Conservation (phyloP, 2,329 filamentous ascomycete genomes). For the Ceratocystis harringtonii region DNA sequence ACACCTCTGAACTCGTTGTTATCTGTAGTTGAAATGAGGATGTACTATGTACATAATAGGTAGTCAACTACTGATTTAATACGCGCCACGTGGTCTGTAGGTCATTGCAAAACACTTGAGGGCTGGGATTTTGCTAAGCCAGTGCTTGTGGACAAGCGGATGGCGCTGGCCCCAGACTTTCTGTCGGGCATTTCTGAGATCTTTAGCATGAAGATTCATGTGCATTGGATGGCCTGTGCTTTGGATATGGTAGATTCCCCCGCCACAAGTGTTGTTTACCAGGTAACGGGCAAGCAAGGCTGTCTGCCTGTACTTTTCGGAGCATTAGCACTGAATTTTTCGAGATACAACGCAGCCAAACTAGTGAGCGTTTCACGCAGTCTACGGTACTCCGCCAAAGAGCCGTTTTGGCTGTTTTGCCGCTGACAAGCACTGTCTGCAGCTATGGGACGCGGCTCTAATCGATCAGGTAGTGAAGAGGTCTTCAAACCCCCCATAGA, state of each 20-base stretch:
- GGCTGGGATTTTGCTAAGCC: conserved; percentile 48
- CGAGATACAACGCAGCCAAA: conserved; percentile 33
- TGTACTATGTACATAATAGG: background rate
- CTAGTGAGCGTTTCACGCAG: conserved; percentile 39
- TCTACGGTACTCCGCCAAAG: conserved; percentile 36
- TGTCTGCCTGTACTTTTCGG: conserved; percentile 62
- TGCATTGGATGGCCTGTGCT: conserved; percentile 63
- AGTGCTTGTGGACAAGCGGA: conserved; percentile 50
- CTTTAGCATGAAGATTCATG: conserved; percentile 63
- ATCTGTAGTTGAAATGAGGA: conserved; percentile 25
- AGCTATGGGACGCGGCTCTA: conserved; percentile 49
- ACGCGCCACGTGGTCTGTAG: conserved; percentile 51
- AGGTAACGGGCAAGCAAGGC: conserved; percentile 56
- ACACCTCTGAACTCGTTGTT: conserved; percentile 53
- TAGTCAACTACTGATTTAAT: conserved; percentile 22
- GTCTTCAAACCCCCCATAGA: conserved; percentile 30
- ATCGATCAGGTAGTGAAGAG: conserved; percentile 43
- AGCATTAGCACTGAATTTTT: conserved; percentile 50
- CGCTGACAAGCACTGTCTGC: conserved; percentile 69
- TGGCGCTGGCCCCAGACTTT: conserved; percentile 67
- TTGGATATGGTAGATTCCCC: conserved; percentile 74
- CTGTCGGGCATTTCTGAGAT: conserved; percentile 55
- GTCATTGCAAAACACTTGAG: conserved; percentile 65
- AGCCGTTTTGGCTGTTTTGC: conserved; percentile 54
- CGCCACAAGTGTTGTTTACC: conserved; percentile 54